phyloP scores from a whole-genome alignment of 441 rosid genomes.

The Adansonia rubrostipa region DNA sequence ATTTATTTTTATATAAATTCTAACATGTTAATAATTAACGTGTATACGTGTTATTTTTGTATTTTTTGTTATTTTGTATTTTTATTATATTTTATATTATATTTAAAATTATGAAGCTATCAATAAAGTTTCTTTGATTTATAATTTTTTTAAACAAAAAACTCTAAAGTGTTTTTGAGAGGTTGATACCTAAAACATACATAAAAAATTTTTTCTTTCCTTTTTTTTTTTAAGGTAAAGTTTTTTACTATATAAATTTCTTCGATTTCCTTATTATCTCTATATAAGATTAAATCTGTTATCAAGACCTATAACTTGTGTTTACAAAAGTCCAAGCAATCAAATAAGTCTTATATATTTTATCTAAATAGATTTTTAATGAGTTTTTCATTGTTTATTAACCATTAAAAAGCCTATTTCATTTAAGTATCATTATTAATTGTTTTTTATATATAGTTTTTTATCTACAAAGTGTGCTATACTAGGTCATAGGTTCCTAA shows the following conservation, averaged over 20 bases:
- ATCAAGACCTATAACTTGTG: background rate
- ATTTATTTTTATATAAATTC: no score
- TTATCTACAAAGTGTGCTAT: background rate
- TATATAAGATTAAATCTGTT: background rate
- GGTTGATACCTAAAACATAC: background rate
- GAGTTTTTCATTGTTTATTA: background rate
- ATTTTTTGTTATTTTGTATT: background rate
- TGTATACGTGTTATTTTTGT: background rate
- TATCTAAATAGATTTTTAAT: background rate
- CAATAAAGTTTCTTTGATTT: background rate
- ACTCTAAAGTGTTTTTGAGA: background rate
- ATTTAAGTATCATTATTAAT: slow-evolving; percentile 4
- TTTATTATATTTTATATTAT: background rate
- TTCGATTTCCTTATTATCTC: background rate
- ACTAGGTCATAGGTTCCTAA: background rate
- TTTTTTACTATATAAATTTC: background rate
- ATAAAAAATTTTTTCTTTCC: background rate
- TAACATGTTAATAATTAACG: no score
- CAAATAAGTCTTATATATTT: background rate
- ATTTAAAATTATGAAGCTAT: background rate
- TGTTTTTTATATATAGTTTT: background rate
- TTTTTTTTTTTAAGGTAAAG: background rate
- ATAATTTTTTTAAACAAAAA: background rate
- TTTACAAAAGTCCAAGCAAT: background rate
- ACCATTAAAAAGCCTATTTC: background rate